A percentile compares a stretch with the other conserved stretches of the same genome.
phyloP scores from a whole-genome alignment of 116 monocot species.

The Posidonia oceanica region DNA sequence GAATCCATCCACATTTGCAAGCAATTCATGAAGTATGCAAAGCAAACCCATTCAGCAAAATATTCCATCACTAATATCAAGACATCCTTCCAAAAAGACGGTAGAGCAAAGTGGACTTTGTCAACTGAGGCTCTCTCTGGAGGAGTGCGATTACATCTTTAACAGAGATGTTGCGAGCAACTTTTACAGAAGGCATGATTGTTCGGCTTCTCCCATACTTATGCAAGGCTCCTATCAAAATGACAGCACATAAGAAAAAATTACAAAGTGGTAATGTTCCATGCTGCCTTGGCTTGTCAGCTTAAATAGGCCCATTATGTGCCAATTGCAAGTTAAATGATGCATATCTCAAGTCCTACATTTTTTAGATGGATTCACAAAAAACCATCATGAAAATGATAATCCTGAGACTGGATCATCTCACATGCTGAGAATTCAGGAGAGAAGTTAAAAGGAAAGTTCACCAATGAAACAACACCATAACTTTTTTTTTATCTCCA shows the following conservation, averaged over 20 bases:
- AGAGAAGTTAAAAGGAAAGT: background rate
- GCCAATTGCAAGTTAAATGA: too few species aligned
- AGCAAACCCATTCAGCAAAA: too few species aligned
- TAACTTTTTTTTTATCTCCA: conserved; percentile 21
- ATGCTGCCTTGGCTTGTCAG: too few species aligned
- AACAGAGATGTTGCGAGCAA: conserved; percentile 31
- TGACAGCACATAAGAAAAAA: background rate
- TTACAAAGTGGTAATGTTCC: too few species aligned
- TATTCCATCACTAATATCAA: conserved; percentile 15
- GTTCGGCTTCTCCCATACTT: conserved; percentile 22
- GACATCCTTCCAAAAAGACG: conserved; percentile 35
- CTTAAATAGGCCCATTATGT: too few species aligned
- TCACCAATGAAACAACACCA: conserved; percentile 20
- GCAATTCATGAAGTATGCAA: too few species aligned
- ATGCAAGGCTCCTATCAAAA: conserved; percentile 20
- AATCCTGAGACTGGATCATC: too few species aligned
- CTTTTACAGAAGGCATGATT: conserved; percentile 21
- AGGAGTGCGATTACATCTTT: conserved; percentile 75
- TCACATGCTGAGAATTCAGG: too few species aligned
- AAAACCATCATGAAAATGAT: too few species aligned
- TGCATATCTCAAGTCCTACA: too few species aligned
- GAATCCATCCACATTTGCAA: too few species aligned
- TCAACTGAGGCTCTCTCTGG: conserved; percentile 75
- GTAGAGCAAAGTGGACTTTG: conserved; percentile 51
- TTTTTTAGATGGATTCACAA: too few species aligned